Evolutionary conservation across 805 yeast species (phyloP).

Genomic region (Wickerhamomyces alni): DNA sequence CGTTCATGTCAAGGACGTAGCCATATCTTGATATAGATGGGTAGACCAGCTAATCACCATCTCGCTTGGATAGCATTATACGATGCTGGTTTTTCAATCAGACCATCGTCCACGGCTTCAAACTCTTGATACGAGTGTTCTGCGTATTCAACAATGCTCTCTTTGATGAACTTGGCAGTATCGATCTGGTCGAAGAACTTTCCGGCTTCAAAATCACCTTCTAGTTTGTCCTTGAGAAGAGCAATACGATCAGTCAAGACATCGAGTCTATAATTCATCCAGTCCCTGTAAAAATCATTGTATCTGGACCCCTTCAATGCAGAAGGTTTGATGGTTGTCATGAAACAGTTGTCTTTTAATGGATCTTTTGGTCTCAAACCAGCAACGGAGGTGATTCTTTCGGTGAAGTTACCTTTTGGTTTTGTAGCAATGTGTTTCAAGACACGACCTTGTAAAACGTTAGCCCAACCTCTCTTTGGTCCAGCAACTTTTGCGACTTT

Average conservation of each 20-base stretch:
- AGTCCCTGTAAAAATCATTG: conserved; percentile 35
- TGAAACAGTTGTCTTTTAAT: conserved; percentile 31
- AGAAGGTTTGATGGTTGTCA: conserved; percentile 37
- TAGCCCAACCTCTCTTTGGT: conserved; percentile 43
- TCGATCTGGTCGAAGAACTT: conserved; percentile 31
- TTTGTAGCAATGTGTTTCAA: conserved; percentile 42
- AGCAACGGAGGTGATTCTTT: conserved; percentile 38
- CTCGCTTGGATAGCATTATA: conserved; percentile 17
- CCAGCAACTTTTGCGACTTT: conserved; percentile 24
- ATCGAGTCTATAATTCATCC: conserved; percentile 33
- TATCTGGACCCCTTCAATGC: conserved; percentile 29
- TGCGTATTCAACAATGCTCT: conserved; percentile 24
- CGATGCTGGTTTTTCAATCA: conserved; percentile 19
- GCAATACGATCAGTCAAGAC: conserved; percentile 28
- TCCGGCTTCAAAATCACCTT: conserved; percentile 19
- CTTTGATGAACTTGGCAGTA: conserved; percentile 25
- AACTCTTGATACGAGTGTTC: conserved; percentile 30
- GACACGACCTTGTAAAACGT: conserved; percentile 40
- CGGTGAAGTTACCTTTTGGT: conserved; percentile 30
- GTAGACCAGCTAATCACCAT: neutral
- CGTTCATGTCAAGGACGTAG: no score
- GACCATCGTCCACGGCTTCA: conserved; percentile 27
- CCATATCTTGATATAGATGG: no score
- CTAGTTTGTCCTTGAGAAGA: conserved; percentile 21
- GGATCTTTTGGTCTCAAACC: conserved; percentile 37